These are phyloP conservation scores for Harringtonia lauricola DNA, from an alignment of 2,329 filamentous ascomycete species.

Conservation along the genomic window DNA sequence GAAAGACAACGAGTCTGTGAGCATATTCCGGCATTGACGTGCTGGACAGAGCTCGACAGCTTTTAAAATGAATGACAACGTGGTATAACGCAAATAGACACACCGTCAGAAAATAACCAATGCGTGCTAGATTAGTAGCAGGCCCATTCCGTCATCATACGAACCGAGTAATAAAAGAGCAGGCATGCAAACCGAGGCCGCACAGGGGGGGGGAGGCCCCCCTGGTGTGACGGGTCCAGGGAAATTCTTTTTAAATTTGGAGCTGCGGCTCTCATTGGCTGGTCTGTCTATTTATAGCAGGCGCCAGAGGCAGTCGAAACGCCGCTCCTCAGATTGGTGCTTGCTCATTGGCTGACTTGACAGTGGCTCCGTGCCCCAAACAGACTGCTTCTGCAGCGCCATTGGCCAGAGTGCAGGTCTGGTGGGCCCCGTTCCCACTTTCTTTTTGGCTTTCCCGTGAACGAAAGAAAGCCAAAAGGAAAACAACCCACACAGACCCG, in stretches of 20 bases:
- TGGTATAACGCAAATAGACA: no score
- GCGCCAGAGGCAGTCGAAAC: conserved; percentile 13
- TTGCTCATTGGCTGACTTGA: conserved; percentile 5
- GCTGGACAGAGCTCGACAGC: no score
- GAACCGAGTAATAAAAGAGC: no score
- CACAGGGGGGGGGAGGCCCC: background rate
- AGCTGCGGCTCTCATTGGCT: conserved; percentile 7
- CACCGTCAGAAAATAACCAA: no score
- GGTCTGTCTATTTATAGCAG: conserved; percentile 13
- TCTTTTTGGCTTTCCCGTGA: no score
- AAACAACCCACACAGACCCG: conserved; percentile 1
- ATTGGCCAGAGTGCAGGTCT: background rate
- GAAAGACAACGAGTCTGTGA: no score
- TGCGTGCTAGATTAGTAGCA: no score
- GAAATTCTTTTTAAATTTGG: background rate
- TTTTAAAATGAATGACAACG: no score
- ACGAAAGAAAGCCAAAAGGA: background rate
- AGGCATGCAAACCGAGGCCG: no score
- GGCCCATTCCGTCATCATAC: no score
- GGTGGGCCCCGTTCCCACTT: no score
- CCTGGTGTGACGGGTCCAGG: background rate
- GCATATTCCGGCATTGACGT: no score
- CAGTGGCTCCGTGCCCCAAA: background rate
- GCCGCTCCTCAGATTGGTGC: conserved; percentile 4
- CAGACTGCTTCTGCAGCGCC: background rate